These are phyloP conservation scores for Ganoderma meredithae DNA, from an alignment of 1,284 basidiomycete genomes.

Conservation along the genomic window DNA sequence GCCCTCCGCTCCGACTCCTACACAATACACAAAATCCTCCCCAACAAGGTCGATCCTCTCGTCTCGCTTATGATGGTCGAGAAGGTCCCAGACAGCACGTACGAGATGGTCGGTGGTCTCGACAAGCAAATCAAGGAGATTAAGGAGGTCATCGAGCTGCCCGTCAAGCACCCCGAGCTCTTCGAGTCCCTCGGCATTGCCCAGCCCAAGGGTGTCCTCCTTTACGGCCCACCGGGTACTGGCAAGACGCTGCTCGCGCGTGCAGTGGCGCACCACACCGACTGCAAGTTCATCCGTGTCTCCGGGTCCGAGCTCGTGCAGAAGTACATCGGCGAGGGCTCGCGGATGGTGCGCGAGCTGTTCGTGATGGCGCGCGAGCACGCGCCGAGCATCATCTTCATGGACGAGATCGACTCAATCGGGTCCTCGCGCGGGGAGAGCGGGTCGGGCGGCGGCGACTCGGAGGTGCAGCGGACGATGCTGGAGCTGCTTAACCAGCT, in stretches of 20 bases:
- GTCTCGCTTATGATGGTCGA: conserved; percentile 99
- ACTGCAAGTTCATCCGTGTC: conserved; percentile 98
- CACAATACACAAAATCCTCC: conserved; percentile 92
- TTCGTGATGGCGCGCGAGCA: conserved; percentile 99
- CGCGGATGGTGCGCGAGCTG: conserved; percentile 94
- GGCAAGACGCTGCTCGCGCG: conserved; percentile 95
- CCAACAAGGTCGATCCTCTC: conserved; percentile 95
- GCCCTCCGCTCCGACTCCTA: conserved; percentile 97
- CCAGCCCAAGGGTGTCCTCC: conserved; percentile 95
- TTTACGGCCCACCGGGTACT: conserved; percentile 97
- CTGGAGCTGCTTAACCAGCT: conserved; percentile 96
- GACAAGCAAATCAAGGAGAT: conserved; percentile 99
- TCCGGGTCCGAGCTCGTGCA: conserved; percentile 96
- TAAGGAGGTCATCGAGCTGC: conserved; percentile 98
- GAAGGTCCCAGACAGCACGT: conserved; percentile 98
- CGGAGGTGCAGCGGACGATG: conserved; percentile 98
- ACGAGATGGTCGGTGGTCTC: conserved; percentile 99
- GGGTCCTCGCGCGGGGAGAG: conserved; percentile 93
- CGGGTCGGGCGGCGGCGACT: conserved; percentile 90
- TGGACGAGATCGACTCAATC: conserved; percentile 99
- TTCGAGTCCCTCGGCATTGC: conserved; percentile 98
- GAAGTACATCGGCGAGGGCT: conserved; percentile 99
- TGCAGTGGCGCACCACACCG: conserved; percentile 97
- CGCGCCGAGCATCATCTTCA: conserved; percentile 99
- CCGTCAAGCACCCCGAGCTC: conserved; percentile 97